A percentile compares a stretch with the other conserved stretches of the same genome.
phyloP scores from a whole-genome alignment of 352 stramenopile genomes.

The Poterioochromonas sp. region DNA sequence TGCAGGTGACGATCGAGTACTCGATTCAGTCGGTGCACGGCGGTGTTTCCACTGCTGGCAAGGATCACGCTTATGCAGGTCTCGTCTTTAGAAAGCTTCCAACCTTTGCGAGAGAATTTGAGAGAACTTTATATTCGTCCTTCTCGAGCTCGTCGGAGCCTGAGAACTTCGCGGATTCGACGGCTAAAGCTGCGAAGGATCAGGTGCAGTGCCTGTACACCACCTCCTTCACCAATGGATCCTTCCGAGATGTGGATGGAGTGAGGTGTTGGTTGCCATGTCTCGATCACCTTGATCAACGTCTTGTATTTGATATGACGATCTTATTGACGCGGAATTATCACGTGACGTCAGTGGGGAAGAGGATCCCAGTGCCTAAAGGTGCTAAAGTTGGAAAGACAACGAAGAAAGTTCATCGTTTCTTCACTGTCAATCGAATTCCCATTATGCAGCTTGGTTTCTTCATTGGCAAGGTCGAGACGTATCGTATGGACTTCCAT shows the following conservation, averaged over 20 bases:
- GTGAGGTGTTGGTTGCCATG: conserved; percentile 15
- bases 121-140: not conserved
- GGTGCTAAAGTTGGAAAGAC: not conserved
- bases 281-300: conserved; percentile 16
- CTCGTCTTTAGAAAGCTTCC: not conserved
- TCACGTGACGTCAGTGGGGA: not conserved
- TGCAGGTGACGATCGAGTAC: not conserved
- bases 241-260: not conserved
- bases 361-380: not conserved
- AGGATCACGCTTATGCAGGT: not conserved
- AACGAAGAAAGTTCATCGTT: not conserved
- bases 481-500: conserved; percentile 1
- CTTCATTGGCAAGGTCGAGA: conserved; percentile 23
- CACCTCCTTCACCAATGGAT: too few relatives aligned
- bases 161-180: not conserved
- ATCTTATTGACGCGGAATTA: not conserved
- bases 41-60: not conserved
- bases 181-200: not conserved
- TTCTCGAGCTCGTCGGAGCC: not conserved
- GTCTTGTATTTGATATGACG: conserved; percentile 17
- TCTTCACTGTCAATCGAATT: conserved; percentile 6
- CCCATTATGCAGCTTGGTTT: not conserved
- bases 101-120: not conserved
- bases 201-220: not conserved
- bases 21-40: not conserved